Conservation (phyloP, 2,329 filamentous ascomycete species). For the Colletotrichum liriopes region DNA sequence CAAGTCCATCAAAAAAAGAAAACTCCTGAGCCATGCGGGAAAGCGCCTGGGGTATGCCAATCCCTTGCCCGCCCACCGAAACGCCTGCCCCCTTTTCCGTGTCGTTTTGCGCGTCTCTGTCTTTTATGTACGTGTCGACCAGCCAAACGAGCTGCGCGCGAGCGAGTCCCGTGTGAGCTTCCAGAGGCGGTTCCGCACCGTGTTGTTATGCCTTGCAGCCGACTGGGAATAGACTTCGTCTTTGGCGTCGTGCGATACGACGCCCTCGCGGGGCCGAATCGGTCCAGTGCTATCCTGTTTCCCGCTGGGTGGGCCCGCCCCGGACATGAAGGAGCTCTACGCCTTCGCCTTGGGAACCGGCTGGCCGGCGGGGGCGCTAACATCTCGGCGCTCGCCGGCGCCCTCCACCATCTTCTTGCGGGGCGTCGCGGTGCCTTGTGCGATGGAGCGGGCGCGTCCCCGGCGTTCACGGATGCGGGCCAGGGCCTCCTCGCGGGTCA, state of each 20-base stretch:
- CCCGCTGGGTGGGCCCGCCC: not conserved
- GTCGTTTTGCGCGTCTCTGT: constrained; percentile 26
- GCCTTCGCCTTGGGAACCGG: constrained; percentile 38
- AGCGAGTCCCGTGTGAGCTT: constrained; percentile 37
- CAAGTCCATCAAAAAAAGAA: not conserved
- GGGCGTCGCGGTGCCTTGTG: constrained; percentile 74
- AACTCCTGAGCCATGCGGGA: constrained; percentile 16
- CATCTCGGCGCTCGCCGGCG: constrained; percentile 60
- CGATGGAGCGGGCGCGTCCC: constrained; percentile 79
- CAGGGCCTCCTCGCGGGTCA: constrained; percentile 82
- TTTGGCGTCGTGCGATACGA: not conserved
- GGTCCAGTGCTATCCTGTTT: not conserved
- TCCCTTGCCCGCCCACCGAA: constrained; percentile 7
- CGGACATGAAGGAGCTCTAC: constrained; percentile 33
- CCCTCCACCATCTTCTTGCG: constrained; percentile 71
- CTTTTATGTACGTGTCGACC: constrained; percentile 29
- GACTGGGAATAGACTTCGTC: not conserved
- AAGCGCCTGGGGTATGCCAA: not conserved
- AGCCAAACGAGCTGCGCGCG: constrained; percentile 20
- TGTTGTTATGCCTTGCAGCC: constrained; percentile 6
- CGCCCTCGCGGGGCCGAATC: not conserved
- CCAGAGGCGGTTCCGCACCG: constrained; percentile 27
- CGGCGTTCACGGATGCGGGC: constrained; percentile 82
- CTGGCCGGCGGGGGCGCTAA: constrained; percentile 60
- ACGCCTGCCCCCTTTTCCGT: constrained; percentile 20